These are phyloP conservation scores for Termitomyces sp. DNA, from an alignment of 768 basidiomycete genomes.

Conservation along the genomic window DNA sequence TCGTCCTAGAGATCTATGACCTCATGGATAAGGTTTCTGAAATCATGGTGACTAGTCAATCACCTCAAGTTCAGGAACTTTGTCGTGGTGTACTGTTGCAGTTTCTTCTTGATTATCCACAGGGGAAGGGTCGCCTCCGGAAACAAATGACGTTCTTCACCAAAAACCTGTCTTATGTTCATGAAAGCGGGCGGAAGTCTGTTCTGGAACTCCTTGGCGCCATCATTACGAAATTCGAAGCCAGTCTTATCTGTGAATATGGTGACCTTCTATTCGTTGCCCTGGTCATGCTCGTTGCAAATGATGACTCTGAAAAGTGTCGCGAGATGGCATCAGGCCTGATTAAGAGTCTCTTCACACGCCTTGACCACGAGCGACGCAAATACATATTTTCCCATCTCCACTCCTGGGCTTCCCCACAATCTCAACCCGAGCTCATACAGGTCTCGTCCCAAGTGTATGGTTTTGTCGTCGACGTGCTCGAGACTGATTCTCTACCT, in stretches of 20 bases:
- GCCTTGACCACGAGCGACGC: constrained; percentile 58
- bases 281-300: constrained; percentile 89
- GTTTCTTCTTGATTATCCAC: constrained; percentile 96
- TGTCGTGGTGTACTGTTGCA: constrained; percentile 86
- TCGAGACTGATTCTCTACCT: constrained; percentile 40
- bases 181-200: constrained; percentile 89
- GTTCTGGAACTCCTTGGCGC: constrained; percentile 91
- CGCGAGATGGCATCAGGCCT: constrained; percentile 84
- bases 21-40: constrained; percentile 91
- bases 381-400: constrained; percentile 61
- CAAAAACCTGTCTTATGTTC: constrained; percentile 85
- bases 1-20: constrained; percentile 96
- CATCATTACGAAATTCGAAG: constrained; percentile 79
- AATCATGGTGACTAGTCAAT: constrained; percentile 92
- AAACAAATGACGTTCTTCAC: constrained; percentile 89
- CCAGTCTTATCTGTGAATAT: constrained; percentile 67
- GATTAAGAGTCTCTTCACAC: constrained; percentile 68
- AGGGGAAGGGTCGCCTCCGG: constrained; percentile 85
- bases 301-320: constrained; percentile 88
- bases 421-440: constrained; percentile 52
- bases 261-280: constrained; percentile 87
- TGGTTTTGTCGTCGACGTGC: constrained; percentile 71
- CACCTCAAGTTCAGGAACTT: constrained; percentile 84
- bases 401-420: constrained; percentile 73
- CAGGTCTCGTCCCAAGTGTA: constrained; percentile 80